A percentile compares a stretch with the other conserved stretches of the same genome.
Conservation (phyloP, 441 rosid genomes). For the Corymbia calophylla region DNA sequence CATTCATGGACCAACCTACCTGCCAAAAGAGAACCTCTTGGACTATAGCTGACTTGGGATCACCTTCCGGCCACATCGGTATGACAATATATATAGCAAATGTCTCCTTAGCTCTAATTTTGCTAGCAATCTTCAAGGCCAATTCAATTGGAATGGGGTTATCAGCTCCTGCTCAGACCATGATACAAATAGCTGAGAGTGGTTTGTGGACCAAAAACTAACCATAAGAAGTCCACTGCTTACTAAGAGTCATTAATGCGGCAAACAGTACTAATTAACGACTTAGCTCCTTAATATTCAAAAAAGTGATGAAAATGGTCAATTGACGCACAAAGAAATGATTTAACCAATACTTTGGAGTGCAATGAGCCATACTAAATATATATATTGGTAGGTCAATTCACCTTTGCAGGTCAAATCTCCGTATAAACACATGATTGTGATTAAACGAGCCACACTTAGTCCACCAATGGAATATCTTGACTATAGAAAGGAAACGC, state of each 20-base stretch:
- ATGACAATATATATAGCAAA: slow-evolving; percentile 72
- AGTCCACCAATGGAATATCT: background rate
- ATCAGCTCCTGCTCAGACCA: slow-evolving; percentile 64
- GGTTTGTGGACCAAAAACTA: background rate
- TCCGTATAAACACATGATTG: background rate
- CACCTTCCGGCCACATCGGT: slow-evolving; percentile 98
- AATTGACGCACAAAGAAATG: background rate
- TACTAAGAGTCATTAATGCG: background rate
- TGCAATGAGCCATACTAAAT: background rate
- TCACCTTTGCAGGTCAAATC: background rate
- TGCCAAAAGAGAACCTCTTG: slow-evolving; percentile 95
- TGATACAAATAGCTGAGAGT: background rate
- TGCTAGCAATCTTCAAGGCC: slow-evolving; percentile 80
- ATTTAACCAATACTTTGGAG: background rate
- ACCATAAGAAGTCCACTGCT: background rate
- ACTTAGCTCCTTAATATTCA: background rate
- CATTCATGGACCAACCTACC: slow-evolving; percentile 22
- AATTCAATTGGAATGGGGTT: slow-evolving; percentile 85
- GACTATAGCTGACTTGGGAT: slow-evolving; percentile 57
- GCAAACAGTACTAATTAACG: background rate
- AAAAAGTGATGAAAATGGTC: background rate
- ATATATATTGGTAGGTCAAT: background rate
- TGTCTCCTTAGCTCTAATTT: slow-evolving; percentile 74
- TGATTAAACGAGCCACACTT: background rate
- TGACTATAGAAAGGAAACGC: background rate